Base-by-base conservation (phyloP, 2,329 filamentous ascomycete genomes). In the Stagonosporopsis rhizophila region DNA sequence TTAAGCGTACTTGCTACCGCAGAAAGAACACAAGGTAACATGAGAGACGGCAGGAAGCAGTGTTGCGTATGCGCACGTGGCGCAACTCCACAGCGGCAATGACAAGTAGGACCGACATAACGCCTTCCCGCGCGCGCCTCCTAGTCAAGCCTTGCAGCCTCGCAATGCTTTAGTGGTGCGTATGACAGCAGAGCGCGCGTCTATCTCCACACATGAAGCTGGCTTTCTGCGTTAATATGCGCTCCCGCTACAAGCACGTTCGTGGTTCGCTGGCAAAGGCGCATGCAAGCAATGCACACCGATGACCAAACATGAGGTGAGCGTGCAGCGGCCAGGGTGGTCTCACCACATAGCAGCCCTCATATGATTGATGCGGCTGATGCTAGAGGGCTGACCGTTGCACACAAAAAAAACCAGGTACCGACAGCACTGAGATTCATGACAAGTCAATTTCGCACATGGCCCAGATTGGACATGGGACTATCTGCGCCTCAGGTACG, bases 161-260 rank as follows among this genome's bases (percentile, higher is more conserved):
- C 42, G 42, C 34, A 44, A 30, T 20, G 30, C 46, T 30, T 51
- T 56, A n/a, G 35, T 42, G 28, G 39, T 30, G 47, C 39, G 23
- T 44, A n/a, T 44, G 52, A 50, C 53, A 47, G 37, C 37, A 56
- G 48, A 56, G 47, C 53, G 53, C 53, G 53, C 53, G 53, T 56
- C 48, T 56, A 56, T 44, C 20, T 17, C 38, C 30, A 25, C 41
- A 25, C 42, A 23, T 32, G 37, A 32, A 46, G 30, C 17, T 34
- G 23, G 37, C 19, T 19, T 35, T 56, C 22, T 25, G 17, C 28
- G 35, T 51, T 28, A 19, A 38, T 20, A 32, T 51, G 53, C 30
- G 53, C 52, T 48, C 32, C 44, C 45, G 52, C 22, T 20, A 37
- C 35, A 5, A 19, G 37, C 42, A 47, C 47, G 37, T 42, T 44